Evolutionary conservation across 2,329 filamentous ascomycete genomes (phyloP).

Genomic region (Ophiocordyceps camponoti-leonardi): DNA sequence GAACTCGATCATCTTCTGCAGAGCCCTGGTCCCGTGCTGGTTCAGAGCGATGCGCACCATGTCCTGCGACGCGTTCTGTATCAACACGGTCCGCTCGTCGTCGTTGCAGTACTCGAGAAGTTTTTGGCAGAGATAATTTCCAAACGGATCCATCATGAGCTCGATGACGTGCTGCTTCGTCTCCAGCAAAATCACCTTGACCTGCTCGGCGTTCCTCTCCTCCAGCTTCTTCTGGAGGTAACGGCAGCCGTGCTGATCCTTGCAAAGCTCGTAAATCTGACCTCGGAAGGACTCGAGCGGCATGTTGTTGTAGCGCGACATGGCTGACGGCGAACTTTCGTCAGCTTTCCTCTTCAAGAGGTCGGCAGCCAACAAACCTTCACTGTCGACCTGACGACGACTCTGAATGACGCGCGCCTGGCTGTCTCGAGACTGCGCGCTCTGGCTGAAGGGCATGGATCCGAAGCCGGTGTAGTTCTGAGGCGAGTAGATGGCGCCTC

Average conservation of each 20-base stretch:
- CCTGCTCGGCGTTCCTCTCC: conserved; percentile 64
- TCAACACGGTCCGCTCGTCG: conserved; percentile 82
- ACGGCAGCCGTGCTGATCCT: conserved; percentile 94
- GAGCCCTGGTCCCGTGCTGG: conserved; percentile 86
- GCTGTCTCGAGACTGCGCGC: conserved; percentile 48
- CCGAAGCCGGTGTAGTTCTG: conserved; percentile 43
- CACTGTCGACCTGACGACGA: conserved; percentile 56
- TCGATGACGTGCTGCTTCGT: conserved; percentile 89
- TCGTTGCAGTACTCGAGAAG: conserved; percentile 89
- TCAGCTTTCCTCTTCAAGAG: neutral
- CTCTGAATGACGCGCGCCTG: conserved; percentile 61
- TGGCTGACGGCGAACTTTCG: conserved; percentile 24
- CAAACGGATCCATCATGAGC: conserved; percentile 97
- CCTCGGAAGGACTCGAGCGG: conserved; percentile 66
- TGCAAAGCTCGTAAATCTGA: conserved; percentile 80
- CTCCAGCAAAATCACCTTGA: conserved; percentile 88
- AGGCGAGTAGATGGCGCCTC: conserved; percentile 29
- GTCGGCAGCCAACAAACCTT: conserved; percentile 30
- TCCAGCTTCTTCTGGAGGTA: conserved; percentile 96
- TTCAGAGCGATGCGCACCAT: conserved; percentile 92
- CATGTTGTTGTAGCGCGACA: conserved; percentile 70
- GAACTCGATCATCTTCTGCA: conserved; percentile 99
- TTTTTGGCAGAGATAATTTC: conserved; percentile 99
- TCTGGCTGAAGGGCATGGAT: conserved; percentile 29
- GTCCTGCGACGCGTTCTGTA: conserved; percentile 72